Evolutionary conservation across 345 rosid genomes (phyloP), one percentile per base, ranked within the genome.

Genomic region (Acer negundo): DNA sequence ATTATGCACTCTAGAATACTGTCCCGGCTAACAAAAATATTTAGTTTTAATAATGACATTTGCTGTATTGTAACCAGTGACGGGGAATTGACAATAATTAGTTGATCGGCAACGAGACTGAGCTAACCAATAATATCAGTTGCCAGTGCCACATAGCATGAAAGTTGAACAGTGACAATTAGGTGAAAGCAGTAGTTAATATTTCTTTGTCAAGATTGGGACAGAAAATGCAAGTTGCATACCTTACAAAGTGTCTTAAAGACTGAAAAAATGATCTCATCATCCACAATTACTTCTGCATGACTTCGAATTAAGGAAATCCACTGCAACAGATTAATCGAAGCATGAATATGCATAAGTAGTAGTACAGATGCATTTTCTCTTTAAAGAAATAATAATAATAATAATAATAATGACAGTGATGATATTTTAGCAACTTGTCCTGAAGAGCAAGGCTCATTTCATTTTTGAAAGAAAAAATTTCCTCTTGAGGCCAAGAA

Each of bases 201-300:
- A 59, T 47, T 22, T 62, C 17, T 42, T 24, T 23, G 20, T 24
- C 3, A 26, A 17, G 53, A 70, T 1, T n/a, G 17, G 74, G 75
- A 80, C 53, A 69, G 67, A 56, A 46, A 59, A 7, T 61, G 51
- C 24, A 63, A 1, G 62, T 19, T 44, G 20, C 42, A 23, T 83
- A 95, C 99, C 99, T 91, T 93, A 83, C 98, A 95, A 78, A 80
- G 84, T 70, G 88, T 93, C 86, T 86, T 85, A 77, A 92, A 95
- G 73, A 87, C 86, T 11, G 90, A 85, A 78, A 90, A 88, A 66
- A 91, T 84, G 62, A 81, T 79, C 69, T 89, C 89, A 85, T 93
- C 99, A 77, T 89, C 89, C 58, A 87, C 93, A 66, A 95, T 76
- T 20, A 88, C 87, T 79, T 91, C 89, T 38, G 94, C 98, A 79